A percentile compares a stretch with the other conserved stretches of the same genome.
These are phyloP conservation scores for Neurospora cerealis DNA, from an alignment of 495 filamentous ascomycete species.

Conservation along the genomic window DNA sequence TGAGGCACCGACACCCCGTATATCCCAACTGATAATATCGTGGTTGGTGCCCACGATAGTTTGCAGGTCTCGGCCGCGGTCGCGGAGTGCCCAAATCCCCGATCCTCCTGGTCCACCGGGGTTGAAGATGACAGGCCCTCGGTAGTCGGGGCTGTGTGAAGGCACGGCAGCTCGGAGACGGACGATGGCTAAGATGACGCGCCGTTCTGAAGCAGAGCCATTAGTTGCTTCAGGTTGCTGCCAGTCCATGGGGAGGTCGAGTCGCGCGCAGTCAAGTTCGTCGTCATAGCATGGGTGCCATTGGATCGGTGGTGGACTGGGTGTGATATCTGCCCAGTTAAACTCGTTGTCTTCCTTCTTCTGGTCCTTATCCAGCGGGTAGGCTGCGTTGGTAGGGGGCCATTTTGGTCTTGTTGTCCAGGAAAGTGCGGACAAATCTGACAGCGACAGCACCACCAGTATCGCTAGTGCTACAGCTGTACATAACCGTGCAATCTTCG, in stretches of 20 bases:
- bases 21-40: conserved; percentile 43
- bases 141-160: conserved; percentile 18
- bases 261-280: conserved; percentile 29
- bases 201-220: background rate
- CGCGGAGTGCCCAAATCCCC: conserved; percentile 30
- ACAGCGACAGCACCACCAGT: background rate
- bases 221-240: background rate
- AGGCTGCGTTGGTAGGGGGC: background rate
- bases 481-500: background rate
- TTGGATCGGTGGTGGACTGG: conserved; percentile 15
- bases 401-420: background rate
- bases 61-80: conserved; percentile 31
- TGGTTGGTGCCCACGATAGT: conserved; percentile 36
- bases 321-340: conserved; percentile 24
- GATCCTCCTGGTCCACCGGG: conserved; percentile 44
- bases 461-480: background rate
- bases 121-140: conserved; percentile 43
- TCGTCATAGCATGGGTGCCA: conserved; percentile 26
- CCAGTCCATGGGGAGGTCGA: conserved; percentile 42
- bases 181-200: conserved; percentile 34
- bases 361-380: background rate
- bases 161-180: conserved; percentile 30
- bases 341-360: background rate
- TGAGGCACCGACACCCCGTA: conserved; percentile 36
- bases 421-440: background rate